These are phyloP conservation scores for Hylodesmum podocarpum DNA, from an alignment of 306 rosid genomes.

Conservation along the genomic window DNA sequence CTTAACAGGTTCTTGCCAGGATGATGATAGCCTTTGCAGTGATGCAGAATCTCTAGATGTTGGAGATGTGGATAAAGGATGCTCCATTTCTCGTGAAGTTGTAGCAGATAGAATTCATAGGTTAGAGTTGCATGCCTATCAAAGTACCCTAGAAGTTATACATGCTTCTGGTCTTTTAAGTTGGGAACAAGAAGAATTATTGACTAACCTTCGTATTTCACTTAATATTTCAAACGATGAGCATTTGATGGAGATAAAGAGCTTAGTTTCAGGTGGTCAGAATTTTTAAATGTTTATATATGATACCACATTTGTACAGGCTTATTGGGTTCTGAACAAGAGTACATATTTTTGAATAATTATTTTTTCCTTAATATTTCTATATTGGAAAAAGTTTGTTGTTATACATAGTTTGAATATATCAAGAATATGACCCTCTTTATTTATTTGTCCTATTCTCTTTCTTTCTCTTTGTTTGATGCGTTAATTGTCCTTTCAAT, in stretches of 20 bases:
- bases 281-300: conserved; percentile 29
- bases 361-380: not conserved
- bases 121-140: conserved; percentile 78
- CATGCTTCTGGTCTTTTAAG: conserved; percentile 87
- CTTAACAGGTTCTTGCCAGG: conserved; percentile 53
- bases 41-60: conserved; percentile 64
- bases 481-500: not conserved
- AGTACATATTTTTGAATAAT: not conserved
- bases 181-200: conserved; percentile 82
- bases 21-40: conserved; percentile 53
- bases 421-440: conserved; percentile 6
- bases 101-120: conserved; percentile 54
- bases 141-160: conserved; percentile 59
- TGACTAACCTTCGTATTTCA: conserved; percentile 84
- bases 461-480: conserved; percentile 12
- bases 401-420: conserved; percentile 24
- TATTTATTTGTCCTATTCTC: not conserved
- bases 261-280: conserved; percentile 36
- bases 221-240: conserved; percentile 90
- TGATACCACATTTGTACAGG: conserved; percentile 25
- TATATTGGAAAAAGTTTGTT: conserved; percentile 27
- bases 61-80: conserved; percentile 42
- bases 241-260: conserved; percentile 48
- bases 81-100: conserved; percentile 37
- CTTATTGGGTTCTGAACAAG: conserved; percentile 33